Conservation (phyloP, 768 basidiomycete species). For the Mycena floridula region DNA sequence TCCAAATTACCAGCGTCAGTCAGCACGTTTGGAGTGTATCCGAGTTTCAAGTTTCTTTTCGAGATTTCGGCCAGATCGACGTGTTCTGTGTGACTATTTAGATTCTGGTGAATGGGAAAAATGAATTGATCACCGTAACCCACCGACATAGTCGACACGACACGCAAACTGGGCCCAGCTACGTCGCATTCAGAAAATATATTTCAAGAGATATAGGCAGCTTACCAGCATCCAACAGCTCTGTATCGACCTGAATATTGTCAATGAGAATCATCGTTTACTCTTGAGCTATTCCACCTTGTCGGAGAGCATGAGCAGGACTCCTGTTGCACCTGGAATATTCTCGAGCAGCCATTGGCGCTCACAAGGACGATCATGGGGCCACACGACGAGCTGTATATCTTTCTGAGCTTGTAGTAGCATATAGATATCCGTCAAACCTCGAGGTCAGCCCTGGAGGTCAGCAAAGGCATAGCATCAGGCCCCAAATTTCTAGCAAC, state of each 20-base stretch:
- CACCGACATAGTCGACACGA: slow-evolving; percentile 93
- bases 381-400: slow-evolving; percentile 35
- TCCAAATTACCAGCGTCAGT: slow-evolving; percentile 69
- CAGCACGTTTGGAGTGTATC: slow-evolving; percentile 91
- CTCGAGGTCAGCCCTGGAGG: slow-evolving; percentile 45
- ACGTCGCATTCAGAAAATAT: not conserved
- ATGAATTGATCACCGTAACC: slow-evolving; percentile 57
- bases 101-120: not conserved
- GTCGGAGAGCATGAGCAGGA: slow-evolving; percentile 63
- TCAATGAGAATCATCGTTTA: slow-evolving; percentile 1
- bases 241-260: slow-evolving; percentile 55
- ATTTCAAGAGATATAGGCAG: not conserved
- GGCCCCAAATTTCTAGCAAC: slow-evolving; percentile 57
- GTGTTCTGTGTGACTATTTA: slow-evolving; percentile 58
- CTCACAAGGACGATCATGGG: slow-evolving; percentile 48
- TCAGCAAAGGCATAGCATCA: slow-evolving; percentile 54
- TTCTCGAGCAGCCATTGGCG: slow-evolving; percentile 73
- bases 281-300: slow-evolving; percentile 40
- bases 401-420: not conserved
- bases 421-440: slow-evolving; percentile 24
- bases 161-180: slow-evolving; percentile 72
- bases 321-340: slow-evolving; percentile 55
- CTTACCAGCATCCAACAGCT: slow-evolving; percentile 58
- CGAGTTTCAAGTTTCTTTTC: slow-evolving; percentile 61
- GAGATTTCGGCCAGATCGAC: slow-evolving; percentile 57